Base-by-base conservation (phyloP, 176 grass and related monocot genomes). In the Musa beccarii region DNA sequence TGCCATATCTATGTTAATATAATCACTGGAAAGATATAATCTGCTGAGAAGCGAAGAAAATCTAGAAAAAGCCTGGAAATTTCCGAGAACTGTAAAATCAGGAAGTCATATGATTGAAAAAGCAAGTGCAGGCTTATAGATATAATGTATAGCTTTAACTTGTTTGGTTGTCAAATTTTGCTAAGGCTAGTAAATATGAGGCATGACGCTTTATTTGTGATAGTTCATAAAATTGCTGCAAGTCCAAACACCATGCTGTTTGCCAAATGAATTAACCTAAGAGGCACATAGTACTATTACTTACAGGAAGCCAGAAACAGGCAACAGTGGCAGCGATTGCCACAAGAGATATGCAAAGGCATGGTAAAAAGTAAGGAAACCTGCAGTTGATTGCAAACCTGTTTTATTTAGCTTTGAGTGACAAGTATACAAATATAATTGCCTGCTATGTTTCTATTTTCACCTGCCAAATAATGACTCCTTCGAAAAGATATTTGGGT, bases 361-460 rank as follows among this genome's bases (percentile, higher is more conserved):
- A 89, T 0, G 88, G 88, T 11, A 90, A 79, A 76, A 86, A 90
- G 63, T 90, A 90, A 2, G 85, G 88, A 87, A 90, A 87, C 82
- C 88, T 90, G 72, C 69, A 90, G 68, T 20, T 24, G 10, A 79
- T 81, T 82, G 73, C 11, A 75, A 11, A 50, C 9, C 28, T 79
- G 15, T 69, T 26, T 81, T 79, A 11, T 76, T 43, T 75, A 79
- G 54, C 76, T 69, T 51, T 15, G 59, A 52, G 51, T 11, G 43
- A 52, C 19, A 69, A 52, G 72, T 72, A 17, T 7, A 17, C 16
- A 49, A 69, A 49, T 8, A 65, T 73, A 43, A 55, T 66, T 75
- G 24, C 66, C 52, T 66, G 51, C 22, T 62, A 21, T 70, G n/a
- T 74, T 52, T 11, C 67, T 62, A 72, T 64, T 26, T 57, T 83